phyloP scores from a whole-genome alignment of 345 rosid species.

The rapeseed (Brassica napus) region DNA sequence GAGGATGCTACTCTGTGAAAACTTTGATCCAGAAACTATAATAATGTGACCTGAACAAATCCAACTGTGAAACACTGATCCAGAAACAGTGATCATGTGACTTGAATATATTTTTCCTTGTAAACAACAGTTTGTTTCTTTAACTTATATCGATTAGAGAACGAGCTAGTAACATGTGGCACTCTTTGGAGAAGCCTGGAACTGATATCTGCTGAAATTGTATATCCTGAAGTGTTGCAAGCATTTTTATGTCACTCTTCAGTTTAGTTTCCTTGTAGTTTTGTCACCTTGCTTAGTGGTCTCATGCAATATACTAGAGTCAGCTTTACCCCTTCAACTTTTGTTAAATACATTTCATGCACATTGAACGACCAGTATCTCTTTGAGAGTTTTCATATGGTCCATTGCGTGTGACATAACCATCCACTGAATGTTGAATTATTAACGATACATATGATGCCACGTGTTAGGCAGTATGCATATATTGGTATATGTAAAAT shows the following conservation, averaged over 20 bases:
- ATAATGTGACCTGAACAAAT: conserved; percentile 8
- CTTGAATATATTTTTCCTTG: background rate
- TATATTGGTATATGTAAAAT: background rate
- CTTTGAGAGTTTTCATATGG: background rate
- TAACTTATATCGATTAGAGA: too few relatives aligned
- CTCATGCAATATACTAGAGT: background rate
- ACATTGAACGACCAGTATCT: conserved; percentile 15
- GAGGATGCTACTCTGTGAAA: background rate
- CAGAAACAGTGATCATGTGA: background rate
- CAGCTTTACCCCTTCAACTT: background rate
- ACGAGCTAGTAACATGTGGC: conserved; percentile 12
- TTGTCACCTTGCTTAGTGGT: background rate
- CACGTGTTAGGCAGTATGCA: conserved; percentile 12
- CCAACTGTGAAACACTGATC: background rate
- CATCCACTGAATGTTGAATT: conserved; percentile 13
- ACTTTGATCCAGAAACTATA: background rate
- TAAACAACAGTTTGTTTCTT: background rate
- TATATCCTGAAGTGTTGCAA: background rate
- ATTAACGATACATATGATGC: conserved; percentile 5
- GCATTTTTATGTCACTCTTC: background rate
- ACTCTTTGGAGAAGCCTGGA: conserved; percentile 76
- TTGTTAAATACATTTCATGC: background rate
- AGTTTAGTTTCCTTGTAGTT: background rate
- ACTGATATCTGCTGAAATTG: background rate
- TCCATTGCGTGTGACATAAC: background rate